Conservation (phyloP, 2,329 filamentous ascomycete genomes). For the Fusarium papillatum region DNA sequence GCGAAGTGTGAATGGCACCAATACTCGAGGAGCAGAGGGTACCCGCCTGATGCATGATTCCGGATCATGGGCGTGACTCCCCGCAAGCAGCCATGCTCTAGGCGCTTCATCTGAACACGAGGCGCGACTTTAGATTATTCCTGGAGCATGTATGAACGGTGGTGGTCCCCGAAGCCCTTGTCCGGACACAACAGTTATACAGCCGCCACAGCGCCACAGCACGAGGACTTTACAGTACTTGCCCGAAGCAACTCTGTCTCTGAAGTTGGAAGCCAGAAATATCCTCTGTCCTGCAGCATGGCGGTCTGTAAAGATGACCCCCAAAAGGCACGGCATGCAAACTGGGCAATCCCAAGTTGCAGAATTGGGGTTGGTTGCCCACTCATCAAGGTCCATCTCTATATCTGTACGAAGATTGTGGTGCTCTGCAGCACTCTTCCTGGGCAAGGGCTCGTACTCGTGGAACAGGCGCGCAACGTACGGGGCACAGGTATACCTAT, state of each 20-base stretch:
- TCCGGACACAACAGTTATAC: slow-evolving; percentile 11
- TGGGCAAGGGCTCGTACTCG: slow-evolving; percentile 28
- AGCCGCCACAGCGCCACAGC: slow-evolving; percentile 9
- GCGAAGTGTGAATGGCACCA: slow-evolving; percentile 3
- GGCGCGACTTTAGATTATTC: slow-evolving; percentile 25
- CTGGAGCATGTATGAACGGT: slow-evolving; percentile 9
- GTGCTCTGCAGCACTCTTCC: slow-evolving; percentile 5
- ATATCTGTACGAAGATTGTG: background rate
- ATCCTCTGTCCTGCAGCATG: background rate
- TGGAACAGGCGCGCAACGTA: slow-evolving; percentile 31
- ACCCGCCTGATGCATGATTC: slow-evolving; percentile 22
- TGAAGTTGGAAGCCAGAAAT: background rate
- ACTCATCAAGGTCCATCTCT: slow-evolving; percentile 1
- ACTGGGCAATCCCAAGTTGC: background rate
- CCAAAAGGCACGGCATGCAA: background rate
- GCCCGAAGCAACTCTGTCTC: background rate
- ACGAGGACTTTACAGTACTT: background rate
- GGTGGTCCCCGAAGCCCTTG: slow-evolving; percentile 16
- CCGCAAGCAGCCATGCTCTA: slow-evolving; percentile 16
- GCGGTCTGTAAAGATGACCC: background rate
- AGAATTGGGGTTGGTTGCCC: slow-evolving; percentile 1
- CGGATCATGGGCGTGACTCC: slow-evolving; percentile 21
- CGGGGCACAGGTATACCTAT: slow-evolving; percentile 27
- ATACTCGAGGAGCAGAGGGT: slow-evolving; percentile 5
- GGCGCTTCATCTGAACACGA: slow-evolving; percentile 37